These are phyloP conservation scores for Agrocybe praecox DNA, from an alignment of 768 basidiomycete species.

Conservation along the genomic window DNA sequence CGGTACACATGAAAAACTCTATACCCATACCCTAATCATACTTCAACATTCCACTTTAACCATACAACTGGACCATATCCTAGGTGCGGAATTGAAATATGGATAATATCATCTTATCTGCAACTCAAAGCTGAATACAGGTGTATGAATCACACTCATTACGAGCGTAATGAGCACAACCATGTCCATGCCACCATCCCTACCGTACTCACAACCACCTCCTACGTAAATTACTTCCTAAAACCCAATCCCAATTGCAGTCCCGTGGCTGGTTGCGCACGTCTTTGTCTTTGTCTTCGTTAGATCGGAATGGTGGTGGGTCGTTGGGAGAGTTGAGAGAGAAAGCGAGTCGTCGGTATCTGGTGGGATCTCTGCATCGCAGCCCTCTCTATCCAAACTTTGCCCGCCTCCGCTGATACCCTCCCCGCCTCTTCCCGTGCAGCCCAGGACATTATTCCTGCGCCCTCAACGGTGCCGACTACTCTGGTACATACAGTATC, in stretches of 20 bases:
- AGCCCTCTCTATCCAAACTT: constrained; percentile 21
- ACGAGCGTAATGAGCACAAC: too few species aligned
- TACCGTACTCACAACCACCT: too few species aligned
- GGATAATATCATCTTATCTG: too few species aligned
- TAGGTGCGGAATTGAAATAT: too few species aligned
- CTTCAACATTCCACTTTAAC: too few species aligned
- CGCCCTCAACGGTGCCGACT: constrained; percentile 48
- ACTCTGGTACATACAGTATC: constrained; percentile 52
- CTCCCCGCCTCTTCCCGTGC: constrained; percentile 28
- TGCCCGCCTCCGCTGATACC: constrained; percentile 33
- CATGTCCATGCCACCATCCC: too few species aligned
- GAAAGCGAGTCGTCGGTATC: constrained; percentile 6
- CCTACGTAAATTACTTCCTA: too few species aligned
- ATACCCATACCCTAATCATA: too few species aligned
- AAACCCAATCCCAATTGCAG: constrained; percentile 16
- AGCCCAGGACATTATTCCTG: constrained; percentile 40
- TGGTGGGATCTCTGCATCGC: constrained; percentile 11
- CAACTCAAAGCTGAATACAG: too few species aligned
- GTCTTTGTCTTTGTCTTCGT: constrained; percentile 52
- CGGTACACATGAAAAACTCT: too few species aligned
- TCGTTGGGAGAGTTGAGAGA: constrained; percentile 31
- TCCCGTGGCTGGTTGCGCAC: constrained; percentile 60
- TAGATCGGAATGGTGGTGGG: constrained; percentile 44
- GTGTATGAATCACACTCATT: too few species aligned
- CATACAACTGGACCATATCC: too few species aligned